Base-by-base conservation (phyloP, 345 rosid species). In the Euclidium syriacum region DNA sequence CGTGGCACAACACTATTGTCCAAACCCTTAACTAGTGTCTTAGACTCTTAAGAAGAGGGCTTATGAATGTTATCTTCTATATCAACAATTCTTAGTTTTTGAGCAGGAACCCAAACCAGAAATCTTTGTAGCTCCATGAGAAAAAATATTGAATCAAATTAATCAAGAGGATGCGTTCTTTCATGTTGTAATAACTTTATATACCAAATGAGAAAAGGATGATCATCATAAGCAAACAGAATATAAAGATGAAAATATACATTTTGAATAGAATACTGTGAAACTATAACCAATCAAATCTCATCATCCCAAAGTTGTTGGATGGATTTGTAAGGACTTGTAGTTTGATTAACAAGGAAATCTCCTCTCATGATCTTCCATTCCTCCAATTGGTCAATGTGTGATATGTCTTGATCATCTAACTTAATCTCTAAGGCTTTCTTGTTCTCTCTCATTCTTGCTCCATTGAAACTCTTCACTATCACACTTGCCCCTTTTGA, bases 1-100 rank as follows among this genome's bases (percentile, higher is more conserved):
- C 98, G 65, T 92, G 95, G 96, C 98, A 92, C 84, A 89, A 81
- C 91, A 92, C 97, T 70, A 92, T 92, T 54, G 62, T 92, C 70
- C 92, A 89, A 63, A 92, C 90, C 39, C 14, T 92, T 32, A 57
- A 50, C 38, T n/a, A n/a, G n/a, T n/a, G n/a, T n/a, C n/a, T n/a
- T n/a, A 24, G 25, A 14, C 32, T 25, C 32, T 3, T 47, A 24
- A n/a, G 19, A 24, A 12, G 9, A 23, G 30, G 30, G 30, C 8
- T 46, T 23, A n/a, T n/a, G n/a, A n/a, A n/a, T n/a, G n/a, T n/a
- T n/a, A n/a, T n/a, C n/a, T n/a, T n/a, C n/a, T 47, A 22, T 7
- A n/a, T 24, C 24, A 7, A 41, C n/a, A n/a, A n/a, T n/a, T n/a
- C n/a, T n/a, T n/a, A n/a, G n/a, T n/a, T n/a, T n/a, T n/a, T n/a